Base-by-base conservation (phyloP, 129 eudicot genomes). In the Rutidosis leptorrhynchoides region DNA sequence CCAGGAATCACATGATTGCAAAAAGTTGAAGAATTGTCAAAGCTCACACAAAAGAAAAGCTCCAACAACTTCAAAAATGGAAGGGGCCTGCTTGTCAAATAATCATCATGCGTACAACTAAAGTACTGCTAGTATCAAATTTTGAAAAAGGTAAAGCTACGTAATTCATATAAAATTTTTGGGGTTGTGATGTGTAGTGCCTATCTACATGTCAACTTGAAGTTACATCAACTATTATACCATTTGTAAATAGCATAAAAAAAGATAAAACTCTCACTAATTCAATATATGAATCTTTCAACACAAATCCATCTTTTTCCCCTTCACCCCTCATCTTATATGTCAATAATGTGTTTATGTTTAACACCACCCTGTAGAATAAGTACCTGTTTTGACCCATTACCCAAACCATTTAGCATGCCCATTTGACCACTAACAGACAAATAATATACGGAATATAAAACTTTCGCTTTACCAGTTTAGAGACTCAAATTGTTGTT, bases 1-100 rank as follows among this genome's bases (percentile, higher is more conserved):
- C 95, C 88, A 42, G 96, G 98, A 65, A 93, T 88, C 84, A 82
- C 84, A 4, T 96, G 85, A 58, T 58, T 65, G 59, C 68, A 82
- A 58, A 93, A 93, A 32, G 73, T 84, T 10, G 98, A 93, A 0
- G 84, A 55, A 71, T 70, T 75, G 22, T 80, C 43, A 16, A 88
- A 82, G 71, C 70, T 59, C 65, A 86, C 96, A 1, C 33, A 26
- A 67, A 93, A 93, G 68, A 93, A 93, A 79, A 84, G 82, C 80
- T 93, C 98, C 98, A 96, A 93, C 74, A 93, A 74, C 0, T 71
- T 76, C 84, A 88, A 78, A 29, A 93, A 67, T 0, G 98, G 98
- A 85, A 93, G 76, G 1, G 89, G 89, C 62, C 98, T 96, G 68
- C 92, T 79, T 2, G 96, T 88, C 78, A 93, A 78, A 67, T 89